Evolutionary conservation across 805 yeast genomes (phyloP), one percentile per base, ranked within the genome.

Genomic region (Zygotorulaspora chibaensis): DNA sequence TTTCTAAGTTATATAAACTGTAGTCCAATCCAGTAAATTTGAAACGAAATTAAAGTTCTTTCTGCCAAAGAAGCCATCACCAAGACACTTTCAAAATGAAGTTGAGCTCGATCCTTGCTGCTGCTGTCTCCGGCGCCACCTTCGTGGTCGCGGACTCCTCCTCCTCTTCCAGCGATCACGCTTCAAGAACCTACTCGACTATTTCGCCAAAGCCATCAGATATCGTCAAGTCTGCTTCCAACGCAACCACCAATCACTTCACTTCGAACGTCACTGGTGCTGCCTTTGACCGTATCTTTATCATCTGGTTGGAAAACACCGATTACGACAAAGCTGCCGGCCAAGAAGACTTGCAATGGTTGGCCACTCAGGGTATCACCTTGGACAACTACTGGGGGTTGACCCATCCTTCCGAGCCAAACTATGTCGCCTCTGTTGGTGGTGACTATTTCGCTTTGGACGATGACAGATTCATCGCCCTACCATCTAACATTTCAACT

Each of bases 371-470:
- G 45, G 81, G 79, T 59, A 65, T 74, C 45, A 59, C 65, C 36
- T 65, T 76, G 54, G 67, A 64, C 62, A 76, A 76, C 70, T 75
- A 76, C 68, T 75, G 76, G 70, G 72, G 74, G 33, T 55, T 75
- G 29, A 72, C 78, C 43, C 77, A 74, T 57, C 79, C 80, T 46
- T 75, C 80, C 6, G 75, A 76, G 67, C 79, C 80, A 52, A 76
- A 76, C 65, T 75, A 75, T 58, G 56, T 75, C 45, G 76, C 75
- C 35, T 60, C 77, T 42, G 75, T 68, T 45, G 73, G 70, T 47
- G 81, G 81, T 54, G 79, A 74, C 59, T 72, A 75, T 61, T 74
- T 73, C 50, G 74, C 77, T 23, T 68, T 76, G 43, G 67, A 63
- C 47, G 68, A 67, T 47, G 80, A 76, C 59, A 64, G 68, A 49